Evolutionary conservation across 768 basidiomycete species (phyloP).

Genomic region (Boletus rubescentipes): DNA sequence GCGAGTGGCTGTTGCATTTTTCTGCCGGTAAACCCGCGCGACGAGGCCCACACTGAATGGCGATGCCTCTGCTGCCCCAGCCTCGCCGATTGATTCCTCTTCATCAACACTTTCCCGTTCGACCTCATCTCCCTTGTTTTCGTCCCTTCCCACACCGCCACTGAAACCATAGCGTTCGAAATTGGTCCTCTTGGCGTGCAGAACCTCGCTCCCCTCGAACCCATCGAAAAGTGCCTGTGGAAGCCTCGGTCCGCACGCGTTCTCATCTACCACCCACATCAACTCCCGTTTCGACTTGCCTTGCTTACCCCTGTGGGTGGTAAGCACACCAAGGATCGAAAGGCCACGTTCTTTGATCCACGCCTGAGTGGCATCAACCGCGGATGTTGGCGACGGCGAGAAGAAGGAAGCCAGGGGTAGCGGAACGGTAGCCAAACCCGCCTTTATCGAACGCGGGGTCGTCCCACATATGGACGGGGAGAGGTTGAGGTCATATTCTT

Average conservation of each 20-base stretch:
- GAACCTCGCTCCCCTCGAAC: slow-evolving; percentile 52
- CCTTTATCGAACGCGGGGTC: slow-evolving; percentile 44
- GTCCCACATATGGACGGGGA: slow-evolving; percentile 23
- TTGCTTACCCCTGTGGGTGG: slow-evolving; percentile 55
- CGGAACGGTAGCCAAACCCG: slow-evolving; percentile 84
- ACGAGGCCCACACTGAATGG: slow-evolving; percentile 26
- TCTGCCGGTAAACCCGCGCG: slow-evolving; percentile 62
- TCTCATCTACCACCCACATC: slow-evolving; percentile 59
- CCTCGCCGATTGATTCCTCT: slow-evolving; percentile 23
- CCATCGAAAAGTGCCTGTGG: slow-evolving; percentile 51
- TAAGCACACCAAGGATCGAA: slow-evolving; percentile 75
- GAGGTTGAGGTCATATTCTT: slow-evolving; percentile 68
- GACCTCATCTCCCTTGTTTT: slow-evolving; percentile 14
- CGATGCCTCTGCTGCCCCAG: slow-evolving; percentile 9
- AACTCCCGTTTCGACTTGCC: slow-evolving; percentile 67
- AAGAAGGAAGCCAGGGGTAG: slow-evolving; percentile 51
- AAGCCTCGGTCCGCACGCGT: slow-evolving; percentile 27
- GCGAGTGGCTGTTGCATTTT: slow-evolving; percentile 58
- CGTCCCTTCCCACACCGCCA: background rate
- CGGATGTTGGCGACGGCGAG: slow-evolving; percentile 23
- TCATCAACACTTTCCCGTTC: slow-evolving; percentile 10
- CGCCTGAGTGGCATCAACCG: slow-evolving; percentile 27
- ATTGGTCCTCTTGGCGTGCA: slow-evolving; percentile 48
- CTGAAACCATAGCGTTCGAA: slow-evolving; percentile 23
- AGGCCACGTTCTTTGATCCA: slow-evolving; percentile 72